Evolutionary conservation across 495 filamentous ascomycete species (phyloP), one percentile per base, ranked within the genome.

Genomic region (Rhizodiscina lignyota): DNA sequence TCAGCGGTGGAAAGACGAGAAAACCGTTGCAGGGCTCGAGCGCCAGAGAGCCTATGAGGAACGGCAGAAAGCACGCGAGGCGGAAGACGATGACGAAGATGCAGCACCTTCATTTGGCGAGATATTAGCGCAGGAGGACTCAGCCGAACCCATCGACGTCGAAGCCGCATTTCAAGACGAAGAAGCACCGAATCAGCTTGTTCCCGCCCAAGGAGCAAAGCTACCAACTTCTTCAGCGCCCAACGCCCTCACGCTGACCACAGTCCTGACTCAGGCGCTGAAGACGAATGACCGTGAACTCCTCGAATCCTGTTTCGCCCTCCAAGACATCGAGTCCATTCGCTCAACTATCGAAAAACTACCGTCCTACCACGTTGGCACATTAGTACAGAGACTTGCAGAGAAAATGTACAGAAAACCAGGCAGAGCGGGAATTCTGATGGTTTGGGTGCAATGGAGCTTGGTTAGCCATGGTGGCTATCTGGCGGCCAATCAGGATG

Each of bases 391-490:
- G 49, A 80, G 77, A 47, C 69, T 97, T 21, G 82, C 89, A 10
- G 79, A 91, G 48, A 73, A 84, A 43, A 71, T 97, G 53, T 77
- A 92, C 47, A 70, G 79, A 40, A 70, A 82, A 16, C 89, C 89
- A 4, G 89, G 86, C 18, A 72, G 89, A 35, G 85, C 89, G 12
- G 83, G 83, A 20, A 79, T 72, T 42, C 70, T 97, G n/a, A 86
- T 94, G 63, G 70, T 79, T 12, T 97, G 89, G 89, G 77, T 94
- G 30, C 83, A 94, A 56, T 92, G 84, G 83, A 87, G 82, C 1
- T 66, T 94, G n/a, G 72, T 94, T 15, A 78, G 84, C 5, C 89
- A 97, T 54, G 89, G 89, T 42, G 89, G 89, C 41, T 85, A 85
- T 35, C 61, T 97, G 23, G 82, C 84, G 18, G 74, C 74, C 8